Conservation (phyloP, 1,284 basidiomycete species). For the Ceratobasidium papillatum region DNA sequence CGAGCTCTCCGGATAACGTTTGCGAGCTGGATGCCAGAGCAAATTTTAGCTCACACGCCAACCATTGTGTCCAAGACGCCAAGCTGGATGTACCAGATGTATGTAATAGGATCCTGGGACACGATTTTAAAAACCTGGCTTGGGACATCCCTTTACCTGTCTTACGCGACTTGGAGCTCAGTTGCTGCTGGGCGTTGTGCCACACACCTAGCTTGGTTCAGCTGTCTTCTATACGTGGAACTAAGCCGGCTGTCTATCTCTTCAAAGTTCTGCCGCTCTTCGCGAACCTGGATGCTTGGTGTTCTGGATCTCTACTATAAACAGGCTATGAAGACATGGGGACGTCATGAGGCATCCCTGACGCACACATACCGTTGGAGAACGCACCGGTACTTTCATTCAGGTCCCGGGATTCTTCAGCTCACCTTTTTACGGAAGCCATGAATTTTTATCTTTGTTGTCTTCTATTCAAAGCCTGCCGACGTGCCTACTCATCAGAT, state of each 20-base stretch:
- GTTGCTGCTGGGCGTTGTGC: slow-evolving; percentile 1
- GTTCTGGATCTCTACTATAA: not conserved
- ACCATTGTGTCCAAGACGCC: not conserved
- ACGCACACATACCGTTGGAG: too few species aligned
- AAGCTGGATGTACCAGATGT: not conserved
- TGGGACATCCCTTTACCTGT: not conserved
- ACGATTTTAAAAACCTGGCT: not conserved
- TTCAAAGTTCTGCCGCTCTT: not conserved
- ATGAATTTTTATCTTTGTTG: too few species aligned
- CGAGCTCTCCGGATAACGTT: not conserved
- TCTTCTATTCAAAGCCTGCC: too few species aligned
- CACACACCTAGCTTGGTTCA: not conserved
- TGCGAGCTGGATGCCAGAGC: not conserved
- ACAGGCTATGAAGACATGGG: not conserved
- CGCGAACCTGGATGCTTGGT: not conserved
- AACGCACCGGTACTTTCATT: too few species aligned
- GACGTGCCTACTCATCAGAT: too few species aligned
- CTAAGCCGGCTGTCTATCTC: not conserved
- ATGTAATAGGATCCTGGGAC: not conserved
- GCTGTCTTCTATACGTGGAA: not conserved
- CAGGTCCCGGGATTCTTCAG: too few species aligned
- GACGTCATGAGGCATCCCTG: not conserved
- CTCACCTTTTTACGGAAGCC: too few species aligned
- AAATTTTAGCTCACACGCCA: slow-evolving; percentile 18
- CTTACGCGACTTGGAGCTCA: slow-evolving; percentile 4